These are phyloP conservation scores for Neurospora tetraspora DNA, from an alignment of 495 filamentous ascomycete species.

Conservation along the genomic window DNA sequence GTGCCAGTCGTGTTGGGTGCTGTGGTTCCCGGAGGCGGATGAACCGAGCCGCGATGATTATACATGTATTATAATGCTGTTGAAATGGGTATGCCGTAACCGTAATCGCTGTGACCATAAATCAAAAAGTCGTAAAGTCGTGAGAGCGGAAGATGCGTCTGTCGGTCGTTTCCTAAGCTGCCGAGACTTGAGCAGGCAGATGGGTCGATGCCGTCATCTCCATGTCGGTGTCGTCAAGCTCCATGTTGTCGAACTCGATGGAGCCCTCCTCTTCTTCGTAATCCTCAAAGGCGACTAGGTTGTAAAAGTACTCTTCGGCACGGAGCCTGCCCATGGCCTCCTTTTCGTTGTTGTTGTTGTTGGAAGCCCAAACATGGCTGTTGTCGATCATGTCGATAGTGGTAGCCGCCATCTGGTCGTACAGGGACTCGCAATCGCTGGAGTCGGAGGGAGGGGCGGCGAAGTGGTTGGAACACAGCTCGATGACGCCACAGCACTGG, in stretches of 20 bases:
- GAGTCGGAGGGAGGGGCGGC: not conserved
- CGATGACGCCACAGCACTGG: constrained; percentile 10
- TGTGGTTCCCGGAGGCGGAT: not conserved
- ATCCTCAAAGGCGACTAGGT: not conserved
- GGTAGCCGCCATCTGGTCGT: not conserved
- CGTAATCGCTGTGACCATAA: not conserved
- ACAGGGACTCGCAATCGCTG: not conserved
- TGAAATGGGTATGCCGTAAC: not conserved
- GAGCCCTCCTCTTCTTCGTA: constrained; percentile 5
- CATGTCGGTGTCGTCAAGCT: not conserved
- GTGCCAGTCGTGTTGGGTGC: not conserved
- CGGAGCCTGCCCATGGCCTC: not conserved
- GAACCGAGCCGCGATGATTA: not conserved
- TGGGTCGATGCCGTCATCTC: not conserved
- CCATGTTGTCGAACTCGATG: not conserved
- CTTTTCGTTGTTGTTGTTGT: not conserved
- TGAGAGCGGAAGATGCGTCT: not conserved
- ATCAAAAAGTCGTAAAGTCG: not conserved
- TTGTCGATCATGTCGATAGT: not conserved
- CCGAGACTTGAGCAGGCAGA: not conserved
- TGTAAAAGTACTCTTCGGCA: constrained; percentile 7
- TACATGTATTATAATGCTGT: not conserved
- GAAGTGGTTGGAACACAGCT: constrained; percentile 7
- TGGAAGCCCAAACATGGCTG: not conserved
- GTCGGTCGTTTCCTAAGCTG: not conserved